phyloP scores from a whole-genome alignment of 2,329 filamentous ascomycete species.

The Fusarium clavum region DNA sequence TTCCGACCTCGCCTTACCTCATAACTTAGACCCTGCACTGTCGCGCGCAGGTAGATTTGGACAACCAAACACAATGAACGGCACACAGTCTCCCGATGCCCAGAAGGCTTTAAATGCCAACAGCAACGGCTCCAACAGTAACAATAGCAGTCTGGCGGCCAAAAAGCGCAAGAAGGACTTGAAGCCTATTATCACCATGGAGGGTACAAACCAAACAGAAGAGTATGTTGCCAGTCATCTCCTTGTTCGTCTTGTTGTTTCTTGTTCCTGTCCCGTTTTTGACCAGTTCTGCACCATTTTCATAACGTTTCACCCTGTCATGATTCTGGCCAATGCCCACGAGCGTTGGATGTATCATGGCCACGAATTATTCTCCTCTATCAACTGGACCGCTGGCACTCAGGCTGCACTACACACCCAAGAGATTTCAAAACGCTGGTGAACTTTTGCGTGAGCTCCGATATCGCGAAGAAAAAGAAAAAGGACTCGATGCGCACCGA shows the following conservation, averaged over 20 bases:
- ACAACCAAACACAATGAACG: slow-evolving; percentile 41
- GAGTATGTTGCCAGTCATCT: slow-evolving; percentile 52
- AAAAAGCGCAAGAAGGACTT: slow-evolving; percentile 84
- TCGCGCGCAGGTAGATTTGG: slow-evolving; percentile 20
- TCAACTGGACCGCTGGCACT: slow-evolving; percentile 1
- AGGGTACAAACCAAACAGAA: slow-evolving; percentile 56
- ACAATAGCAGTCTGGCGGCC: slow-evolving; percentile 45
- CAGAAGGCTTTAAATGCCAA: slow-evolving; percentile 48
- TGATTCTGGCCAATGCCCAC: not conserved
- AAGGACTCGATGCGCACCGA: slow-evolving; percentile 11
- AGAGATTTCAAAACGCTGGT: slow-evolving; percentile 1
- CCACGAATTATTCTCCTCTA: not conserved
- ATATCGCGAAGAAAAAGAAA: not conserved
- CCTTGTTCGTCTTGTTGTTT: slow-evolving; percentile 6
- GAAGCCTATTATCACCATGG: slow-evolving; percentile 81
- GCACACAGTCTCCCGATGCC: slow-evolving; percentile 47
- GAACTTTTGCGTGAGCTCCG: slow-evolving; percentile 5
- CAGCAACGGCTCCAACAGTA: slow-evolving; percentile 48
- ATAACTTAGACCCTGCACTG: not conserved
- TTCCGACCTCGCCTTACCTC: not conserved
- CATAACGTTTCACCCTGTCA: not conserved
- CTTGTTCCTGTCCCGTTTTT: not conserved
- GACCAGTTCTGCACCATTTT: not conserved
- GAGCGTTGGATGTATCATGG: not conserved
- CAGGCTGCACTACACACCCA: slow-evolving; percentile 3